A percentile compares a stretch with the other conserved stretches of the same genome.
phyloP scores from a whole-genome alignment of 176 grass and related monocot genomes.

The Rhynchospora breviuscula region DNA sequence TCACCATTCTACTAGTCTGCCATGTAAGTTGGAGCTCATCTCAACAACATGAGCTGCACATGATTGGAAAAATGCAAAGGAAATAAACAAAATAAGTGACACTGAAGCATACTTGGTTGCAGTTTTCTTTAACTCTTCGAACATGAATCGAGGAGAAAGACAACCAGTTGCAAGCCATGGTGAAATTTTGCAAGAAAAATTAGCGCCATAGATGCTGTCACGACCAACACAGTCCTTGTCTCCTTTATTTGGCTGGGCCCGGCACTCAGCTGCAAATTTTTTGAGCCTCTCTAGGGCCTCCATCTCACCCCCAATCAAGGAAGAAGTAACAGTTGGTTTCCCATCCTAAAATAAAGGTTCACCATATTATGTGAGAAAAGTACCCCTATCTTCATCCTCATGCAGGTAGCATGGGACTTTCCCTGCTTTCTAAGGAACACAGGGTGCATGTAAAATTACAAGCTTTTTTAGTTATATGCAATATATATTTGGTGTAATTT shows the following conservation, averaged over 20 bases:
- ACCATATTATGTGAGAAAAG: background rate
- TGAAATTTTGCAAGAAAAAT: slow-evolving; percentile 98
- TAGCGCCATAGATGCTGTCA: slow-evolving; percentile 83
- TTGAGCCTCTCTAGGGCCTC: slow-evolving; percentile 79
- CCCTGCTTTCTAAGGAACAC: background rate
- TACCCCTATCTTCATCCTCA: background rate
- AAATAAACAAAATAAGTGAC: background rate
- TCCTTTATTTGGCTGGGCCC: slow-evolving; percentile 55
- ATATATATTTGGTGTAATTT: background rate
- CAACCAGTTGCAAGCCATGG: slow-evolving; percentile 92
- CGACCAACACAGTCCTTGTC: slow-evolving; percentile 39
- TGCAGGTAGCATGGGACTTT: background rate
- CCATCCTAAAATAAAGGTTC: slow-evolving; percentile 42
- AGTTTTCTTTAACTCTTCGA: slow-evolving; percentile 91
- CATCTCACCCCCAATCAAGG: slow-evolving; percentile 72
- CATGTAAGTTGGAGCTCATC: background rate
- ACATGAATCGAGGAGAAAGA: slow-evolving; percentile 94
- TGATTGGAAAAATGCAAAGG: background rate
- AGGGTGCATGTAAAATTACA: background rate
- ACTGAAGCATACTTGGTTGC: slow-evolving; percentile 45
- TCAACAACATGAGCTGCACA: background rate
- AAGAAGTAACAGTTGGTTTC: slow-evolving; percentile 53
- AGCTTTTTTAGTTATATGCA: background rate
- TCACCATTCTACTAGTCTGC: background rate
- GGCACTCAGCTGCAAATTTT: slow-evolving; percentile 72